Evolutionary conservation across 2,329 filamentous ascomycete genomes (phyloP).

Genomic region (Aaosphaeria pasadenensis): DNA sequence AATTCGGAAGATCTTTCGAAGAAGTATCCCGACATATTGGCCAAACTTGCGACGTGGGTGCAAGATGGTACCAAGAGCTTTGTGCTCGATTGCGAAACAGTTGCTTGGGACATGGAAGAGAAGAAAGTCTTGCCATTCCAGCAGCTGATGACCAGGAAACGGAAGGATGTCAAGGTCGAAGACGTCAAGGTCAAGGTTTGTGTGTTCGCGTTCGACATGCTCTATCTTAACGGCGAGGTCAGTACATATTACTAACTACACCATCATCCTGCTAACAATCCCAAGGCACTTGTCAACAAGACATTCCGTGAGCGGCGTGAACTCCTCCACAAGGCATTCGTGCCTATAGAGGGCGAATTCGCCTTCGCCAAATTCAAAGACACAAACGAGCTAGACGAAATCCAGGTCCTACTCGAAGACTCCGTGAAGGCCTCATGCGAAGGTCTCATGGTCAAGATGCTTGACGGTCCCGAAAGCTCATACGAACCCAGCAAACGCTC

Average conservation of each 20-base stretch:
- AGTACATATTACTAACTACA: slow-evolving; percentile 8
- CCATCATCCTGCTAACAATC: slow-evolving; percentile 13
- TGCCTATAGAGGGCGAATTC: slow-evolving; percentile 83
- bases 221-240: slow-evolving; percentile 87
- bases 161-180: slow-evolving; percentile 93
- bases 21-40: slow-evolving; percentile 95
- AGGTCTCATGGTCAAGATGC: slow-evolving; percentile 99
- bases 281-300: slow-evolving; percentile 74
- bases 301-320: slow-evolving; percentile 79
- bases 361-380: slow-evolving; percentile 84
- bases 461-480: slow-evolving; percentile 86
- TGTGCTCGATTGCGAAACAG: slow-evolving; percentile 97
- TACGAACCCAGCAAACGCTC: slow-evolving; percentile 96
- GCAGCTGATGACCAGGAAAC: slow-evolving; percentile 95
- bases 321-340: slow-evolving; percentile 70
- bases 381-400: slow-evolving; percentile 86
- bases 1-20: slow-evolving; percentile 97
- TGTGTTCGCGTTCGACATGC: slow-evolving; percentile 91
- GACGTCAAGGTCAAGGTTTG: slow-evolving; percentile 97
- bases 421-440: slow-evolving; percentile 95
- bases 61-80: slow-evolving; percentile 89
- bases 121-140: slow-evolving; percentile 98
- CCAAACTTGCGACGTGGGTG: slow-evolving; percentile 84
- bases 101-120: slow-evolving; percentile 91
- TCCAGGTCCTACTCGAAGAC: slow-evolving; percentile 88